These are phyloP conservation scores for Cercospora sesami DNA, from an alignment of 2,329 filamentous ascomycete species.

Conservation along the genomic window DNA sequence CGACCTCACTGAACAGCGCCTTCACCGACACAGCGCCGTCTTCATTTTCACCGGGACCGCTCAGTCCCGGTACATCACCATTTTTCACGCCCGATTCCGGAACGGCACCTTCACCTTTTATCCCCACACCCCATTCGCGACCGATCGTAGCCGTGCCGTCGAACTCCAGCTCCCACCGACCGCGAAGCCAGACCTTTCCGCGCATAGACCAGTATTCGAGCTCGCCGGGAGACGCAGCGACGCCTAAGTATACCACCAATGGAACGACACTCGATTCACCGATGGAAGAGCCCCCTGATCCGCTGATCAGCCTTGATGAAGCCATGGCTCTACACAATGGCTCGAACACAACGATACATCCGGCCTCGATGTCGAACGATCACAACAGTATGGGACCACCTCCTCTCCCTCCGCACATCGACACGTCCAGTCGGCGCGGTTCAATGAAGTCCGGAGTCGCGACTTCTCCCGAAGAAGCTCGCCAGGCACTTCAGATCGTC, in stretches of 20 bases:
- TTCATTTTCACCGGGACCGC: slow-evolving; percentile 66
- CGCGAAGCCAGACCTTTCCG: slow-evolving; percentile 86
- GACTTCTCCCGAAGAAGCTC: slow-evolving; percentile 82
- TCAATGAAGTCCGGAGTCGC: slow-evolving; percentile 20
- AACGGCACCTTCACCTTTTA: slow-evolving; percentile 63
- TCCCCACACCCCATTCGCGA: slow-evolving; percentile 46
- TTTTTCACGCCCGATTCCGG: slow-evolving; percentile 78
- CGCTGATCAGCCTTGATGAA: slow-evolving; percentile 46
- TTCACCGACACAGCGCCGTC: slow-evolving; percentile 67
- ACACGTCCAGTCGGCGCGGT: slow-evolving; percentile 24
- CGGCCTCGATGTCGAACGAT: slow-evolving; percentile 36
- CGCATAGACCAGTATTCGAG: slow-evolving; percentile 63
- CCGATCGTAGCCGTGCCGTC: slow-evolving; percentile 47
- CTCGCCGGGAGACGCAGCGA: slow-evolving; percentile 54
- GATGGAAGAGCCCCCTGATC: slow-evolving; percentile 38
- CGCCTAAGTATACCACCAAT: slow-evolving; percentile 54
- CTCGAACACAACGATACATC: slow-evolving; percentile 32
- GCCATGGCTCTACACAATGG: slow-evolving; percentile 37
- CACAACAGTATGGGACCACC: slow-evolving; percentile 46
- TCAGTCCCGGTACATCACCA: slow-evolving; percentile 70
- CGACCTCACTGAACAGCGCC: slow-evolving; percentile 66
- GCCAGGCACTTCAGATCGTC: slow-evolving; percentile 76
- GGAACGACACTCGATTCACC: slow-evolving; percentile 41
- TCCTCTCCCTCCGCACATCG: slow-evolving; percentile 43
- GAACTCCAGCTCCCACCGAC: slow-evolving; percentile 64